Base-by-base conservation (phyloP, 305 asterid species). In the Coffea humblotiana region DNA sequence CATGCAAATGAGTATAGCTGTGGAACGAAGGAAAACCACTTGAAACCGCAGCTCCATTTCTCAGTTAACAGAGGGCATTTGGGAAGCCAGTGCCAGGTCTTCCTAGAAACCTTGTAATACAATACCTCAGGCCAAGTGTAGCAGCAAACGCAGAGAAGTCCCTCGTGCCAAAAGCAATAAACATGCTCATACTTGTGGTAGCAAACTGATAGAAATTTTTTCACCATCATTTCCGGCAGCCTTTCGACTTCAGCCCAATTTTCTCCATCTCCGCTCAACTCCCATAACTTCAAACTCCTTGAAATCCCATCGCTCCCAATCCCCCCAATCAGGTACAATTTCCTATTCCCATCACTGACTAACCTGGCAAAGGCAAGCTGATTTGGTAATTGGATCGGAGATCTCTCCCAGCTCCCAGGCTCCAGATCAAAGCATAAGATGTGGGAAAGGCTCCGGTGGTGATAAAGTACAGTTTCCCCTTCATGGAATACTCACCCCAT, bases 1-100 rank as follows among this genome's bases (percentile, higher is more conserved):
- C 72, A 91, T n/a, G 85, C 88, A 51, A 70, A 52, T 29, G 91
- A 81, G 82, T 84, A 84, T 11, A 91, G 77, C 80, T 91, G 84
- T 8, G 96, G 94, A 79, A 85, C 91, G 71, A 90, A 93, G 74
- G 97, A 87, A 77, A 93, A 91, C 94, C 97, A 93, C 85, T 85
- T 83, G 85, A 93, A 93, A 32, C 97, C 97, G 71, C 94, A 91
- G 63, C 92, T 93, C 97, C 94, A 93, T 85, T 93, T 93, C 14
- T 87, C 88, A 16, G 93, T 91, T 87, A 91, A 86, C 0, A 89
- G 83, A 56, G 97, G 96, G 86, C 91, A 90, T 69, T 84, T 90
- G 0, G 94, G 96, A 54, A 93, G 83, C 97, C 97, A 93, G 83
- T 93, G 97, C 97, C 97, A 93, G 3, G 91, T 91, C 86, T 82